Base-by-base conservation (phyloP, 345 rosid genomes). In the Eucalyptus sp. region DNA sequence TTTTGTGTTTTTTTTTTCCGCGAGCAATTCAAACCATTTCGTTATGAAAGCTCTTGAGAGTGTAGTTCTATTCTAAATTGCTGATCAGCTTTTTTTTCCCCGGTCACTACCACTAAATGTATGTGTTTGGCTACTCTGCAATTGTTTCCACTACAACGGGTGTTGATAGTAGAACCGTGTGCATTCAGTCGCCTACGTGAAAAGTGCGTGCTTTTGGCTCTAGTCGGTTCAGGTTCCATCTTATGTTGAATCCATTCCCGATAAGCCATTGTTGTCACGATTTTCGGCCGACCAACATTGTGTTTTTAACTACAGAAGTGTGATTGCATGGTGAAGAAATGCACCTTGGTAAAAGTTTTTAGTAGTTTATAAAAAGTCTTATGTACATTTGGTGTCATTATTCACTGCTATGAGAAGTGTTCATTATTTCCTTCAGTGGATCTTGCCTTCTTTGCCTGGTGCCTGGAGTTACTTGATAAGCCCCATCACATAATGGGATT, bases 401-500 rank as follows among this genome's bases (percentile, higher is more conserved):
- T 76, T 76, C 48, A 37, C 29, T 76, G 84, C 27, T 41, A 20
- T 6, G 48, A 41, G 48, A 76, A 76, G 84, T 76, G 84, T 20
- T 76, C 29, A 41, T 76, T 20, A 20, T 76, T 76, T 76, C 84
- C 84, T 41, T 76, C 84, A 41, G 48, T 76, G 48, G 48, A 41
- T 41, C 84, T 76, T 41, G 48, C 84, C 84, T 41, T 41, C 84
- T 76, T 76, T 76, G 84, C 48, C 48, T 20, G 44, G 48, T 20
- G 29, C 84, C 48, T 76, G 84, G 48, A 11, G 84, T 76, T 76
- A 41, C 84, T 46, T 79, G 81, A 49, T 86, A 48, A 81, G 60
- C 56, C 41, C 89, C 68, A 84, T 91, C 91, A 95, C 87, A 94
- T 94, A 31, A 94, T 94, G 87, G 95, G 95, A 92, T 94, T 94